Evolutionary conservation across 2,329 filamentous ascomycete species (phyloP), one percentile per base, ranked within the genome.

Genomic region (Exophiala sp.): DNA sequence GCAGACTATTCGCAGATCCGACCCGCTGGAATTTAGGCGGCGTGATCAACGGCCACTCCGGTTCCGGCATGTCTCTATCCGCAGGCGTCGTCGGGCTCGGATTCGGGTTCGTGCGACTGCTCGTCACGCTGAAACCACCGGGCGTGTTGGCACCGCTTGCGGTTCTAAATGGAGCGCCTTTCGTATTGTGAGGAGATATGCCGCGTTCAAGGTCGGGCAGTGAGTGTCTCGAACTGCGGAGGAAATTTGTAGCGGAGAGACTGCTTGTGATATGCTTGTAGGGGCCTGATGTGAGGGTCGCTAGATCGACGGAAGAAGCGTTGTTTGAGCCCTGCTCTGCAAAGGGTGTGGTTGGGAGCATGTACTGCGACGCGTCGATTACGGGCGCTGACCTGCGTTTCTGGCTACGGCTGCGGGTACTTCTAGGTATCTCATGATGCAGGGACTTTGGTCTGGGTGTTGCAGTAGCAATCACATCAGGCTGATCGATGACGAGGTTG

Each of bases 401-500:
- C 43, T 33, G 43, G 24, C 24, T 33, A n/a, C 33, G 39, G 39
- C 10, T 24, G 2, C 12, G 18, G 5, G 12, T 24, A 5, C 39
- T 18, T 18, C 6, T 38, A 5, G 35, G 39, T 11, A 3, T 11
- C 5, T 42, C 39, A 32, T 18, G 34, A 29, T n/a, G 5, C 5
- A 49, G 33, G 3, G 16, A 50, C 20, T 42, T 33, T 12, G 38
- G 29, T 41, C 47, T 32, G 2, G 16, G 10, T 29, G 12, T n/a
- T 2, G 16, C 47, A 20, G 5, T 14, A 1, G 38, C 32, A 10
- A 50, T 41, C n/a, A n/a, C 39, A 41, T 50, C 43, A 2, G 43
- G 43, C 21, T 33, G 24, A 12, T 46, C 43, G 43, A 46, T 29
- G 18, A 46, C 16, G 29, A 46, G 43, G 29, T 46, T 46, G 33